These are phyloP conservation scores for Calonectria hawksworthii DNA, from an alignment of 2,329 filamentous ascomycete species.

Conservation along the genomic window DNA sequence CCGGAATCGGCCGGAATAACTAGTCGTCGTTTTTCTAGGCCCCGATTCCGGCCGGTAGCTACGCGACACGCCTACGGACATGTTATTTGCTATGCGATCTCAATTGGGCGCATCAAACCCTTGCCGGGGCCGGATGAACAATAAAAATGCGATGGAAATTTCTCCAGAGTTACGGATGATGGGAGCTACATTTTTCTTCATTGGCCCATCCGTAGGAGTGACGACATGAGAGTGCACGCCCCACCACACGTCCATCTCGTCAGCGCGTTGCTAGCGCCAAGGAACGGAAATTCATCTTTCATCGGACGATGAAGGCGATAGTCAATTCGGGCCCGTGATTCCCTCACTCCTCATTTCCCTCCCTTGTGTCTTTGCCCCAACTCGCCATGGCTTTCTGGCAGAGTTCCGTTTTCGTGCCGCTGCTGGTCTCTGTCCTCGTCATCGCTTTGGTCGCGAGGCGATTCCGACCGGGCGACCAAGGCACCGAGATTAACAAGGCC, in stretches of 20 bases:
- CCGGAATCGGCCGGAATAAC: not conserved
- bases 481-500: conserved; percentile 3
- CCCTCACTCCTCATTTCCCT: not conserved
- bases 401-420: not conserved
- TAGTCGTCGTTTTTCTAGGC: not conserved
- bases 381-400: not conserved
- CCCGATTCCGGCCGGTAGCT: not conserved
- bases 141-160: not conserved
- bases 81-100: not conserved
- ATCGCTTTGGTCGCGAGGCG: not conserved
- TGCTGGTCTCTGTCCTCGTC: not conserved
- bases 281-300: not conserved
- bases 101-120: not conserved
- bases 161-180: not conserved
- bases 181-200: not conserved
- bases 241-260: not conserved
- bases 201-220: not conserved
- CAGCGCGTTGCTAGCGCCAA: not conserved
- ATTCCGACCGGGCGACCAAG: not conserved
- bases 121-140: not conserved
- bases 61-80: not conserved
- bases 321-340: not conserved
- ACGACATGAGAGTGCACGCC: not conserved
- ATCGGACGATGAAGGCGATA: not conserved
- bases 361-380: not conserved